A percentile compares a stretch with the other conserved stretches of the same genome.
Evolutionary conservation across 345 rosid species (phyloP).

Genomic region (Eucalyptus guilfoylei): DNA sequence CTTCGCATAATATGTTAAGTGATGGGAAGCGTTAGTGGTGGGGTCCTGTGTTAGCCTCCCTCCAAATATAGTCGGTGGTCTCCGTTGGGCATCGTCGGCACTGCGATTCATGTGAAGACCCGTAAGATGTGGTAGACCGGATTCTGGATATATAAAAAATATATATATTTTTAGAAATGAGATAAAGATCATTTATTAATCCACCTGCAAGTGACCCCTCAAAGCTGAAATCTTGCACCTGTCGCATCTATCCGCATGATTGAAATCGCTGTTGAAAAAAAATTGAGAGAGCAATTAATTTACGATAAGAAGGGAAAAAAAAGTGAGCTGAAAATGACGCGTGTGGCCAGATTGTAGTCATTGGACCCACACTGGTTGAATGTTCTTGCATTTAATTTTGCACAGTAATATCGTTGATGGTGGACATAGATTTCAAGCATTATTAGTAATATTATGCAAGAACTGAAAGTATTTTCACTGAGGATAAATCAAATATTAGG

Average conservation of each 20-base stretch:
- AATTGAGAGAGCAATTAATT: neutral
- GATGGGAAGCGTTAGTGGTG: too few species aligned
- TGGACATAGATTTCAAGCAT: neutral
- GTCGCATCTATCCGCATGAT: neutral
- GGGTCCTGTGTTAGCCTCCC: rapidly evolving
- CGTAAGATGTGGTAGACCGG: rapidly evolving
- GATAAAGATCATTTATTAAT: neutral
- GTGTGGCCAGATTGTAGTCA: neutral
- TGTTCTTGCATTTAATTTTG: neutral
- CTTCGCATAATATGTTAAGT: too few species aligned
- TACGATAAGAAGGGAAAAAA: neutral
- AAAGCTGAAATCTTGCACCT: neutral
- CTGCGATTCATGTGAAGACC: too few species aligned
- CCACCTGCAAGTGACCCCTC: neutral
- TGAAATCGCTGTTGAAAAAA: neutral
- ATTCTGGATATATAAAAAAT: too few species aligned
- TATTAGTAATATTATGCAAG: neutral
- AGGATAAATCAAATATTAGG: neutral
- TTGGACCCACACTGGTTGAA: neutral
- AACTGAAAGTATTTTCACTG: neutral
- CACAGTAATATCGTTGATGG: neutral
- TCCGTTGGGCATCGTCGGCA: too few species aligned
- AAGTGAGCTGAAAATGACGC: neutral
- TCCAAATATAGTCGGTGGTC: rapidly evolving
- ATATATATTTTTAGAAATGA: too few species aligned